phyloP scores from a whole-genome alignment of 2,329 filamentous ascomycete genomes.

The Xylariales sp. region DNA sequence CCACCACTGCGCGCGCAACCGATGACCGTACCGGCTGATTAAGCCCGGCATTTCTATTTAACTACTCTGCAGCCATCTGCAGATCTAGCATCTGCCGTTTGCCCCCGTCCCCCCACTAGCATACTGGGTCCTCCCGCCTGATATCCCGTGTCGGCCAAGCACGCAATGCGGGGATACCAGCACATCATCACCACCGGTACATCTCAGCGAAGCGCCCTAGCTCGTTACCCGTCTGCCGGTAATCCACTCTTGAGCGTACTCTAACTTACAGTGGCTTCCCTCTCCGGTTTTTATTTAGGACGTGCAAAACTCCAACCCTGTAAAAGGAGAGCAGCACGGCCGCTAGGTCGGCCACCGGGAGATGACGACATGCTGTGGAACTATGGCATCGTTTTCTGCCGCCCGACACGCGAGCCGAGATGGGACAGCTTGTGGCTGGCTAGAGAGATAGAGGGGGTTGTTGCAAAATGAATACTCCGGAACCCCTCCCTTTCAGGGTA shows the following conservation, averaged over 20 bases:
- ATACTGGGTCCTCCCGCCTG: too few relatives aligned
- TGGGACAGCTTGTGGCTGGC: neutral
- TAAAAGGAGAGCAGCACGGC: too few relatives aligned
- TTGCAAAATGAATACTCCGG: too few relatives aligned
- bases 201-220: neutral
- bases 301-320: neutral
- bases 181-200: conserved; percentile 4
- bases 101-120: too few relatives aligned
- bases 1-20: too few relatives aligned
- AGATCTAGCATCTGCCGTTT: too few relatives aligned
- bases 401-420: neutral
- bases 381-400: neutral
- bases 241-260: neutral
- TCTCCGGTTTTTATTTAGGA: neutral
- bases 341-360: too few relatives aligned
- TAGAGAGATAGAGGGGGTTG: neutral
- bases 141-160: too few relatives aligned
- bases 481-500: too few relatives aligned
- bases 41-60: too few relatives aligned
- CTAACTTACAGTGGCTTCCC: neutral
- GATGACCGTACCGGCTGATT: too few relatives aligned
- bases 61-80: too few relatives aligned
- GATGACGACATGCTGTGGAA: conserved; percentile 1
- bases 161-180: conserved; percentile 6
- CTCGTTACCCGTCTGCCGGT: neutral